phyloP scores from a whole-genome alignment of 2,329 filamentous ascomycete species.

The Alternaria alternata region DNA sequence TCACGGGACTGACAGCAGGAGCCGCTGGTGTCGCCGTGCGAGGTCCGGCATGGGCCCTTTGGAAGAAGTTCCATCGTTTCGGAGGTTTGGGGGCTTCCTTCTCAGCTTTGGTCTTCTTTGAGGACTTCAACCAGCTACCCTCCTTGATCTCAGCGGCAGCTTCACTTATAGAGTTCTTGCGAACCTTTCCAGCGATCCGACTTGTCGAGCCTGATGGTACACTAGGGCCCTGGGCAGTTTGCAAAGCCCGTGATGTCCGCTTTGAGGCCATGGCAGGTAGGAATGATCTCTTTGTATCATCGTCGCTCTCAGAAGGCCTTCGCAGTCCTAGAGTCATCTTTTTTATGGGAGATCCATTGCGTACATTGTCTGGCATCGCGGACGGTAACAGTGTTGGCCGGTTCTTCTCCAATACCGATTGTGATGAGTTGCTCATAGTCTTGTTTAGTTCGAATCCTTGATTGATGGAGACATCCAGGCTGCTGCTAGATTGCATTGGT shows the following conservation, averaged over 20 bases:
- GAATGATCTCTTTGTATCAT: conserved; percentile 46
- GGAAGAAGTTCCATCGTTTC: conserved; percentile 68
- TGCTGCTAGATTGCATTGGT: conserved; percentile 47
- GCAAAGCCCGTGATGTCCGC: conserved; percentile 39
- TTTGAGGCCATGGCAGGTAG: conserved; percentile 40
- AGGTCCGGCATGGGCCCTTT: conserved; percentile 55
- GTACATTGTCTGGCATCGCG: conserved; percentile 48
- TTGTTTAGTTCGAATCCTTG: conserved; percentile 29
- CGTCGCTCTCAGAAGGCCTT: conserved; percentile 49
- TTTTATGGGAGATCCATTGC: conserved; percentile 43
- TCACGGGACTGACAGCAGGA: conserved; percentile 53
- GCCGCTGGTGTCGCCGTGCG: conserved; percentile 44
- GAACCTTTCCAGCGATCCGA: conserved; percentile 26
- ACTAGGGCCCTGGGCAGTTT: conserved; percentile 29
- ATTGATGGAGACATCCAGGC: conserved; percentile 38
- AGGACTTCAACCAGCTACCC: conserved; percentile 49
- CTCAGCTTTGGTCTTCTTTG: conserved; percentile 39
- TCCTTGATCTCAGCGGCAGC: conserved; percentile 45
- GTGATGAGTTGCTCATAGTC: conserved; percentile 27
- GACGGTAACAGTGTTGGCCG: conserved; percentile 47
- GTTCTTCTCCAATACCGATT: conserved; percentile 26
- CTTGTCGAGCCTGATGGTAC: conserved; percentile 21
- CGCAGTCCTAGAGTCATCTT: conserved; percentile 35
- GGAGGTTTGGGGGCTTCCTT: conserved; percentile 49
- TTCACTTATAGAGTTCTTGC: conserved; percentile 38